Conservation (phyloP, 139 green algal species). For the Closterium sp. region DNA sequence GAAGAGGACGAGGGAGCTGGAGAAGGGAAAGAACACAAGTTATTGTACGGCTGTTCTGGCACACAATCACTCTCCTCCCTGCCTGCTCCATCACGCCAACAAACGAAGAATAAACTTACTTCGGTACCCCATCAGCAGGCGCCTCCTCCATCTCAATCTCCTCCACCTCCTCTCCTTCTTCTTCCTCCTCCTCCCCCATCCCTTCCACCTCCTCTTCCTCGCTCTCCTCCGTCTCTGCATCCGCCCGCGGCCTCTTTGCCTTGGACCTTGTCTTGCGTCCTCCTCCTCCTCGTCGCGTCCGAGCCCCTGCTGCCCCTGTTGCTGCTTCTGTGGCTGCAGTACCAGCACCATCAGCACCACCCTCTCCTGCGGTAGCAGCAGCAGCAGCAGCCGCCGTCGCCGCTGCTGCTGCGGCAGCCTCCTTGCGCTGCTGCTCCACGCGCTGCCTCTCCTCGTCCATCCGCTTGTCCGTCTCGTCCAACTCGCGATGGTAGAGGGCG, state of each 20-base stretch:
- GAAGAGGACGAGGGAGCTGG: neutral
- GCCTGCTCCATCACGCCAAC: neutral
- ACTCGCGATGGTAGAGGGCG: constrained; percentile 30
- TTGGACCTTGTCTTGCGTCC: neutral
- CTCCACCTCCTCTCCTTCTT: neutral
- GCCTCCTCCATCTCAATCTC: neutral
- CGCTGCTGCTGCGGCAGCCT: neutral
- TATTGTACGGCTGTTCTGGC: too few relatives aligned
- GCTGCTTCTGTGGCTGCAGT: neutral
- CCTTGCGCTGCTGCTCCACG: neutral
- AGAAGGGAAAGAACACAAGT: neutral
- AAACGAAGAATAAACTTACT: neutral
- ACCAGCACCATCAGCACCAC: neutral
- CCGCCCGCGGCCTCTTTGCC: neutral
- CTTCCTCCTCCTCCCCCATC: neutral
- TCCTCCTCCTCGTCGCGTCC: neutral
- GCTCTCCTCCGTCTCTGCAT: neutral
- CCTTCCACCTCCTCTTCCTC: neutral
- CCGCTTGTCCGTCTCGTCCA: constrained; percentile 24
- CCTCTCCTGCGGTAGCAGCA: neutral
- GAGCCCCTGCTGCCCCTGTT: too few relatives aligned
- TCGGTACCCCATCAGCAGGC: neutral
- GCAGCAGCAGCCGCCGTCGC: neutral
- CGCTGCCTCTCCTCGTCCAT: constrained; percentile 3
- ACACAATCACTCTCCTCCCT: too few relatives aligned